Conservation (phyloP, 352 stramenopile genomes). For the Pythium volutum region DNA sequence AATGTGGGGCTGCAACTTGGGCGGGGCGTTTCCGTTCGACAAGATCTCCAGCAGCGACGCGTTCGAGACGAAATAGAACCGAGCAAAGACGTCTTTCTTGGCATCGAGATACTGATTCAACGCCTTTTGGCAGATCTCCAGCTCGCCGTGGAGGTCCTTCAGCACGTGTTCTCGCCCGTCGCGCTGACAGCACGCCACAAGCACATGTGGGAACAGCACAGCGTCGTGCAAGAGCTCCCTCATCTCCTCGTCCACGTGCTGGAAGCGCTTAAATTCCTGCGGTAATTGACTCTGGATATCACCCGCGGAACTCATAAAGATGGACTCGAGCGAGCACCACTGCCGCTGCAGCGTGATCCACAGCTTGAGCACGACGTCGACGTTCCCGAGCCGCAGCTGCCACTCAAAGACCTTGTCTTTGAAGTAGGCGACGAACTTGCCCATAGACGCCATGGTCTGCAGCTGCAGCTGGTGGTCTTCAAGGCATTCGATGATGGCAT, state of each 20-base stretch:
- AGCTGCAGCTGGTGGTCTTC: constrained; percentile 95
- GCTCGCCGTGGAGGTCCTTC: constrained; percentile 77
- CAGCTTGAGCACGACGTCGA: constrained; percentile 92
- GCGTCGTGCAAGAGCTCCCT: constrained; percentile 67
- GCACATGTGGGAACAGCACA: constrained; percentile 59
- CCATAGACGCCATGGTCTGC: constrained; percentile 95
- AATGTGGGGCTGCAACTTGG: constrained; percentile 86
- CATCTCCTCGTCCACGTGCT: constrained; percentile 87
- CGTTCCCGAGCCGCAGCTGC: constrained; percentile 89
- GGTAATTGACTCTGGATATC: constrained; percentile 94
- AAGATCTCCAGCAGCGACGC: constrained; percentile 94
- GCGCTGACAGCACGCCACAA: constrained; percentile 67
- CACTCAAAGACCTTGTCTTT: constrained; percentile 94
- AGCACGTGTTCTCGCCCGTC: constrained; percentile 82
- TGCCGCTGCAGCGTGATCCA: constrained; percentile 90
- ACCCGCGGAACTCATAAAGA: constrained; percentile 89
- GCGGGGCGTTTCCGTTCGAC: constrained; percentile 89
- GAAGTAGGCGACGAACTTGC: constrained; percentile 96
- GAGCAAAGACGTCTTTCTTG: constrained; percentile 95
- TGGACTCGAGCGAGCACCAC: constrained; percentile 94
- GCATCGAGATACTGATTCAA: constrained; percentile 95
- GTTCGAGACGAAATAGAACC: constrained; percentile 98
- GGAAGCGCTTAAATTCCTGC: constrained; percentile 88
- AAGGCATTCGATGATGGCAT: constrained; percentile 91
- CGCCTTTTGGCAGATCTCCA: constrained; percentile 95